Base-by-base conservation (phyloP, 805 yeast genomes). In the Kluyveromyces siamensis region DNA sequence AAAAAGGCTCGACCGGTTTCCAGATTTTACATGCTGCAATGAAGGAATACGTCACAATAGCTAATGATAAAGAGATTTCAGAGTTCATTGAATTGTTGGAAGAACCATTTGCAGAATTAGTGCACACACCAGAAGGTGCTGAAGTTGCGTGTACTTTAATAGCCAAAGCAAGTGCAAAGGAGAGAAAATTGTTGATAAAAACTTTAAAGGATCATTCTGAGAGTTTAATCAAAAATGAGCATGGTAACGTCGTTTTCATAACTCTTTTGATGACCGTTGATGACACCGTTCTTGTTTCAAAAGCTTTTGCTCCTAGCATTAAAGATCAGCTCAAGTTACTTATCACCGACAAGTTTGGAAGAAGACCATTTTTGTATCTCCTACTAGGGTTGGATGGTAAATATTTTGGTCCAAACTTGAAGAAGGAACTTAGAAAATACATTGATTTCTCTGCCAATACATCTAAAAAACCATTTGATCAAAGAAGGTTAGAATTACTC, bases 1-100 rank as follows among this genome's bases (percentile, higher is more conserved):
- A 84, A 65, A 91, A 91, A 69, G 98, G 98, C 6, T 88, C 96
- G 2, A 84, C 95, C 25, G 98, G 98, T 38, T 91, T 91, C 76
- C 95, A 89, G 66, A 84, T 91, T 55, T 77, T 91, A 64, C 98
- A 91, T 67, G 96, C 96, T 37, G 96, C 95, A 46, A 88, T 91
- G 96, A 83, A 76, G 63, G 96, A 91, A 66, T 88, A 85, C 60
- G 77, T 81, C 44, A 77, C 81, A 52, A 83, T 88, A 51, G 80
- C 88, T 53, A 80, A 80, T 52, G 66, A 58, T 25, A 74, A 76
- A 40, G 91, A 87, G 65, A 77, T 82, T 50, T 75, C 84, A 56
- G 96, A 87, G 48, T 82, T 91, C 60, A 79, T 89, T 56, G 96
- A 89, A 52, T 70, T 88, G 41, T 71, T 91, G 52, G 77, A 81